Percentiles rank a stretch among this genome's conserved stretches.
Conservation (phyloP, 192 early-diverging fungal species). For the Linnemannia schmuckeri region DNA sequence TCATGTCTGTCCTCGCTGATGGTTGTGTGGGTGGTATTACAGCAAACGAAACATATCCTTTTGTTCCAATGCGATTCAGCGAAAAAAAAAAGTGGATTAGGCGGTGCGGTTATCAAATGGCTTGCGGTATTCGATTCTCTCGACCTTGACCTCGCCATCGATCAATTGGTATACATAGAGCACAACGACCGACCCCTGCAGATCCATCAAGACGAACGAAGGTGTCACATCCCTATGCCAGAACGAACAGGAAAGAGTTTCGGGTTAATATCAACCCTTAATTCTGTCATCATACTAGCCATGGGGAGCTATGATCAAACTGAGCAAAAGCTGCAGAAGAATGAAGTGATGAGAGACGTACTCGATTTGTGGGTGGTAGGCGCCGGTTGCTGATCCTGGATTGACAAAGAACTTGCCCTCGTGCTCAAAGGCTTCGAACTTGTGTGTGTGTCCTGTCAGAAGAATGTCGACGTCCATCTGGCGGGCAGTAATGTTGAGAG, state of each 20-base stretch:
- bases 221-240: constrained; percentile 75
- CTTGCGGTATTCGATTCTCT: constrained; percentile 91
- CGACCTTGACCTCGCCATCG: constrained; percentile 92
- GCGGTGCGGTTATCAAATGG: constrained; percentile 45
- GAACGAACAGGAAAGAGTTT: background rate
- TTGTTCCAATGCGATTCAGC: background rate
- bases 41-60: background rate
- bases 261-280: constrained; percentile 30
- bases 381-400: constrained; percentile 96
- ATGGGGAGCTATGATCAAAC: constrained; percentile 1
- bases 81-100: constrained; percentile 17
- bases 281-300: background rate
- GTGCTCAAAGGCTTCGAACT: constrained; percentile 92
- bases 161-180: constrained; percentile 96
- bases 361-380: constrained; percentile 68
- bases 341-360: constrained; percentile 7
- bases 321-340: constrained; percentile 6
- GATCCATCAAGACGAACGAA: constrained; percentile 97
- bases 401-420: constrained; percentile 95
- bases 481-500: constrained; percentile 81
- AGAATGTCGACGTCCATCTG: constrained; percentile 95
- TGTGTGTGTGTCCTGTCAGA: constrained; percentile 89
- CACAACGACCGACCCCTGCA: constrained; percentile 79
- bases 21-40: background rate
- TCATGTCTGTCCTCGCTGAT: background rate